Conservation (phyloP, 78 protist species). For the Guillardia theta region DNA sequence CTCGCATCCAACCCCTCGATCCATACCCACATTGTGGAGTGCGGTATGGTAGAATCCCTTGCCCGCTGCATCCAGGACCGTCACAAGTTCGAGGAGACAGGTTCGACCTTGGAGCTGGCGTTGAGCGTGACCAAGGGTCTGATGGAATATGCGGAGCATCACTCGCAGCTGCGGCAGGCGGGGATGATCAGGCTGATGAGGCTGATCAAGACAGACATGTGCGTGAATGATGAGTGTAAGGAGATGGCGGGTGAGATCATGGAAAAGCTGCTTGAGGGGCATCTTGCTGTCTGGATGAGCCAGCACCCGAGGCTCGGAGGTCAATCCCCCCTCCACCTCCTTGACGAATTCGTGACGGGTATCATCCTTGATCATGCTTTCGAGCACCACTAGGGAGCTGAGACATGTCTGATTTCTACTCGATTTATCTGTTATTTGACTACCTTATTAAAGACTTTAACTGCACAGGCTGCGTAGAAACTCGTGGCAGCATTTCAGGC, state of each 20-base stretch:
- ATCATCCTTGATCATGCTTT: background rate
- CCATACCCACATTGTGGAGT: background rate
- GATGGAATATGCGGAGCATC: too few species aligned
- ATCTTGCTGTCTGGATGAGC: background rate
- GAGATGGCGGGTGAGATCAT: background rate
- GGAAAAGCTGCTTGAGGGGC: background rate
- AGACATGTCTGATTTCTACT: too few species aligned
- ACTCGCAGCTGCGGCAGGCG: background rate
- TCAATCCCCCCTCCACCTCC: background rate
- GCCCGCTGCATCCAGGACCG: background rate
- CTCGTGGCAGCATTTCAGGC: too few species aligned
- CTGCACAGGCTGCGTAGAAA: too few species aligned
- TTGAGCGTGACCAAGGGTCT: background rate
- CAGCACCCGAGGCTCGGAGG: background rate
- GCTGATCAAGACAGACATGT: background rate
- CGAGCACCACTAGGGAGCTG: too few species aligned
- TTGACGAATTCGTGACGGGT: slow-evolving; percentile 30
- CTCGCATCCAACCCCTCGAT: background rate
- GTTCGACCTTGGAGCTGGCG: background rate
- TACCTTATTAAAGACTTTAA: too few species aligned
- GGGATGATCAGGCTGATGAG: background rate
- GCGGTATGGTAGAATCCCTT: background rate
- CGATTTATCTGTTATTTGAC: too few species aligned
- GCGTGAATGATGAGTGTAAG: background rate
- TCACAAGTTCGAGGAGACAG: background rate